phyloP scores from a whole-genome alignment of 73 alveolate species.

The Paramecium octaurelia region DNA sequence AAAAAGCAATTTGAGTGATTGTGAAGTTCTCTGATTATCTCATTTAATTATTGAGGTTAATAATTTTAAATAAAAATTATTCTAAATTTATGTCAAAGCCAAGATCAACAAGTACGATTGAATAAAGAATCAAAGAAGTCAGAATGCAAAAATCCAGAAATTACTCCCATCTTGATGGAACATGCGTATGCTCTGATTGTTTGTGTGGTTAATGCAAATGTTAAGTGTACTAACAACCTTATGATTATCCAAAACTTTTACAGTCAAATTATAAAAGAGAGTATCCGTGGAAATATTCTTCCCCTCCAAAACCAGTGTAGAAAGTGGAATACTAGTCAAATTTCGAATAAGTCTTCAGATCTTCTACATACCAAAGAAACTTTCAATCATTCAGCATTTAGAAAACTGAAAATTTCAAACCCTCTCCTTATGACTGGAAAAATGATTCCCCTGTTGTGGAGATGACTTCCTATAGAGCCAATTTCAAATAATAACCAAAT shows the following conservation, averaged over 20 bases:
- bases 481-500: background rate
- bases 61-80: background rate
- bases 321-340: background rate
- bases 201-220: conserved; percentile 21
- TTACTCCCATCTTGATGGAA: background rate
- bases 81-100: background rate
- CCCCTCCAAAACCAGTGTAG: background rate
- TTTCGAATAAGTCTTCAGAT: background rate
- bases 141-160: background rate
- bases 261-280: conserved; percentile 2
- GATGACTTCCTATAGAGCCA: background rate
- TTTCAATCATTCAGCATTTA: background rate
- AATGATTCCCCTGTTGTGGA: background rate
- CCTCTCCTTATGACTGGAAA: background rate
- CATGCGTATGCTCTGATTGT: background rate
- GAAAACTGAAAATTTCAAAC: background rate
- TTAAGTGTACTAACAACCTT: background rate
- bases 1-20: too few relatives aligned
- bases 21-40: background rate
- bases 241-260: background rate
- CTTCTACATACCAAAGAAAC: background rate
- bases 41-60: background rate
- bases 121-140: background rate
- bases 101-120: background rate
- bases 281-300: background rate